Conservation (phyloP, 1,284 basidiomycete species). For the Ceratobasidium papillatum region DNA sequence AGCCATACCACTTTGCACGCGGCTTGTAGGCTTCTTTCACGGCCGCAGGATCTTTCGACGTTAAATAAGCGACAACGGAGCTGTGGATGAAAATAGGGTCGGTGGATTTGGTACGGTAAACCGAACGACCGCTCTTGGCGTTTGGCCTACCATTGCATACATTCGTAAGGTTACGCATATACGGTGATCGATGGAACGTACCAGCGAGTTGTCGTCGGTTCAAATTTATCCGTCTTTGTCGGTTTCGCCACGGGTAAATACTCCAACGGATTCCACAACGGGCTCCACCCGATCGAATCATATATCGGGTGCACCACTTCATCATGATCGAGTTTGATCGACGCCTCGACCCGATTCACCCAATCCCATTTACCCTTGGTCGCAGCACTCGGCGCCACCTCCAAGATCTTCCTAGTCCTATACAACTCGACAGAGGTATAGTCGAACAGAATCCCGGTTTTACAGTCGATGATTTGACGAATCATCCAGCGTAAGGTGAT, state of each 20-base stretch:
- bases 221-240: background rate
- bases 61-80: slow-evolving; percentile 18
- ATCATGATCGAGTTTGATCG: slow-evolving; percentile 16
- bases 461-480: slow-evolving; percentile 37
- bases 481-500: slow-evolving; percentile 43
- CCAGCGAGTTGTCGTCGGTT: slow-evolving; percentile 10
- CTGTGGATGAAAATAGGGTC: slow-evolving; percentile 38
- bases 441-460: slow-evolving; percentile 41
- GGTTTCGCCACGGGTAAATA: slow-evolving; percentile 3
- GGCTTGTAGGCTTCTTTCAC: slow-evolving; percentile 13
- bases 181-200: background rate
- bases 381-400: background rate
- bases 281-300: slow-evolving; percentile 33
- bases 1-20: slow-evolving; percentile 34
- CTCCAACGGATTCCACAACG: slow-evolving; percentile 26
- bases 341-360: slow-evolving; percentile 12
- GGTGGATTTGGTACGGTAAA: background rate
- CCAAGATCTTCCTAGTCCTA: background rate
- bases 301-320: slow-evolving; percentile 14
- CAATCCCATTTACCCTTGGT: slow-evolving; percentile 9
- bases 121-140: slow-evolving; percentile 13
- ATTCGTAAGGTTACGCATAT: background rate
- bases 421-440: slow-evolving; percentile 21
- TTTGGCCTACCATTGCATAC: slow-evolving; percentile 9
- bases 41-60: background rate